Conservation (phyloP, 2,329 filamentous ascomycete species). For the Alternaria angustiovoidea region DNA sequence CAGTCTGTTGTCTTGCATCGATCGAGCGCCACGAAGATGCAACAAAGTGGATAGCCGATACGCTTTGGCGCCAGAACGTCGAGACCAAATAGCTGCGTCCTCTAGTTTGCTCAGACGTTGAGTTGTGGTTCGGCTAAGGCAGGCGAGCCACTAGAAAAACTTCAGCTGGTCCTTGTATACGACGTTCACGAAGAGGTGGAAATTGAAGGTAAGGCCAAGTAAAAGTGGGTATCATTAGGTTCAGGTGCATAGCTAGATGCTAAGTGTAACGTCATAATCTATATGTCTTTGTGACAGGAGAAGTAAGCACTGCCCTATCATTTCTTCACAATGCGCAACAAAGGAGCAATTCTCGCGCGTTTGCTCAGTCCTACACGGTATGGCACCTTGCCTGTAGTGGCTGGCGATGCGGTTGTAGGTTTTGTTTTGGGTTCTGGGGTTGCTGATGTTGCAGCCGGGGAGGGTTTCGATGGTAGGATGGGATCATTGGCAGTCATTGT, state of each 20-base stretch:
- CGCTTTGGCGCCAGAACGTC: background rate
- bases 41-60: background rate
- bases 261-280: background rate
- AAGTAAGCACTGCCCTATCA: slow-evolving; percentile 22
- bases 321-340: slow-evolving; percentile 58
- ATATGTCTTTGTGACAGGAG: background rate
- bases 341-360: slow-evolving; percentile 57
- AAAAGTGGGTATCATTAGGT: slow-evolving; percentile 24
- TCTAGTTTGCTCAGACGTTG: background rate
- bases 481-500: background rate
- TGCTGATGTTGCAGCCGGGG: slow-evolving; percentile 1
- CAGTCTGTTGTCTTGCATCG: background rate
- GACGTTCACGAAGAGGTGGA: slow-evolving; percentile 2
- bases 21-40: background rate
- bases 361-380: slow-evolving; percentile 61
- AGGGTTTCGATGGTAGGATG: background rate
- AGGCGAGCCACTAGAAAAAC: background rate
- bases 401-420: slow-evolving; percentile 30
- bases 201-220: slow-evolving; percentile 1
- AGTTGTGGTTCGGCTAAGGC: background rate
- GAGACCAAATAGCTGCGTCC: background rate
- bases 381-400: slow-evolving; percentile 50
- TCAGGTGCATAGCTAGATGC: background rate
- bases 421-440: slow-evolving; percentile 30
- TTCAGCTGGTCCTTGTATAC: background rate